Evolutionary conservation across 2,329 filamentous ascomycete species (phyloP), one percentile per base, ranked within the genome.

Genomic region (Aphanocladium album): DNA sequence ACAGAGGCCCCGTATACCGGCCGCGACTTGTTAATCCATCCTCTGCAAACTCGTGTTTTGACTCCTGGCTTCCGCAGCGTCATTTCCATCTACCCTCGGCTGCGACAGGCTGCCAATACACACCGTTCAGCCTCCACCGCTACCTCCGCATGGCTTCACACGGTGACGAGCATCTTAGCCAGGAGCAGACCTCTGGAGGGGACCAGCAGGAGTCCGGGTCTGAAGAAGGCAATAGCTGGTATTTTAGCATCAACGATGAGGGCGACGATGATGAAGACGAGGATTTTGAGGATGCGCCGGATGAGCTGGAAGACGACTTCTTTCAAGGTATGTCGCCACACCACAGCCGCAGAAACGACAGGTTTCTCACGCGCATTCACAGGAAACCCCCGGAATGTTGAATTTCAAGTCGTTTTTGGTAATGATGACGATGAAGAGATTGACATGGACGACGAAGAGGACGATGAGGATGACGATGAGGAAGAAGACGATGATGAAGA

Each of bases 401-500:
- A 66, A 23, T 65, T 69, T 54, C 64, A 67, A 51, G 62, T 69
- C 37, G n/a, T 69, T 25, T 49, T 62, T n/a, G 64, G 61, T 6
- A 62, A 61, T 17, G 60, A 63, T n/a, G 63, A 67, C 12, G 66
- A 67, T 17, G 63, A 67, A 19, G 65, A 69, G 0, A 63, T 68
- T 23, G 62, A 63, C n/a, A 65, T 64, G 0, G 66, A 68, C 1
- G 63, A 69, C 4, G 67, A 66, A 11, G 65, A 66, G 11, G 68
- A 65, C 2, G 67, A 68, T 6, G 71, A 70, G 2, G 68, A 69
- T 7, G 68, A 65, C 17, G 66, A 67, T 3, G 64, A 68, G 16
- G 67, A 69, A 23, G 67, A 68, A 9, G 64, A 68, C 39, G 64
- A 68, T 35, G 63, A 77, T 21, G 70, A 76, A 2, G 73, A 76